A percentile compares a stretch with the other conserved stretches of the same genome.
These are phyloP conservation scores for Cicer chorassanicum DNA, from an alignment of 306 rosid species.

Conservation along the genomic window DNA sequence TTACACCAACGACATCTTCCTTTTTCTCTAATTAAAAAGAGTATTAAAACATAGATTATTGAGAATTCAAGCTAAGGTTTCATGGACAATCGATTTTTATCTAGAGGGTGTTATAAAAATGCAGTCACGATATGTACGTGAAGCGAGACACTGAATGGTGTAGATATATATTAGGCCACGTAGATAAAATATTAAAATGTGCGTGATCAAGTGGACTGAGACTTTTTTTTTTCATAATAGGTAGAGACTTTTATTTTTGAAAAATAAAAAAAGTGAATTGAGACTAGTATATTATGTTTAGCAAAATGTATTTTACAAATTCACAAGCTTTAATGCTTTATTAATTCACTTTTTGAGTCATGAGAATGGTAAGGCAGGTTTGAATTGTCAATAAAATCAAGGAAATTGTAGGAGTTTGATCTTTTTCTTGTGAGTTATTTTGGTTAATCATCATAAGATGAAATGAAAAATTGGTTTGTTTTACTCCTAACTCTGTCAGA, in stretches of 20 bases:
- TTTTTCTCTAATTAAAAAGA: too few relatives aligned
- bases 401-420: neutral
- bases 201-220: neutral
- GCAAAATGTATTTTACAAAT: neutral
- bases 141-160: neutral
- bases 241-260: neutral
- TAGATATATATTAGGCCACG: neutral
- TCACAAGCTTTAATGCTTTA: too few relatives aligned
- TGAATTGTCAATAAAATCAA: neutral
- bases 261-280: neutral
- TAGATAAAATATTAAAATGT: neutral
- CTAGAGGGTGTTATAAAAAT: neutral
- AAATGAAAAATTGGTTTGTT: too few relatives aligned
- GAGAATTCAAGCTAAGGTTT: neutral
- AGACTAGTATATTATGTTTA: neutral
- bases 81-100: constrained; percentile 1
- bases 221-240: neutral
- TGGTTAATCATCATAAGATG: too few relatives aligned
- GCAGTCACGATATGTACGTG: constrained; percentile 55
- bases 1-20: too few relatives aligned
- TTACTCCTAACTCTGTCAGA: too few relatives aligned
- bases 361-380: neutral
- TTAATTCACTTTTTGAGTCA: neutral
- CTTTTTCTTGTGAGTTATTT: too few relatives aligned
- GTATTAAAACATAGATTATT: neutral